phyloP scores from a whole-genome alignment of 768 basidiomycete genomes.

The Russula olivacea region DNA sequence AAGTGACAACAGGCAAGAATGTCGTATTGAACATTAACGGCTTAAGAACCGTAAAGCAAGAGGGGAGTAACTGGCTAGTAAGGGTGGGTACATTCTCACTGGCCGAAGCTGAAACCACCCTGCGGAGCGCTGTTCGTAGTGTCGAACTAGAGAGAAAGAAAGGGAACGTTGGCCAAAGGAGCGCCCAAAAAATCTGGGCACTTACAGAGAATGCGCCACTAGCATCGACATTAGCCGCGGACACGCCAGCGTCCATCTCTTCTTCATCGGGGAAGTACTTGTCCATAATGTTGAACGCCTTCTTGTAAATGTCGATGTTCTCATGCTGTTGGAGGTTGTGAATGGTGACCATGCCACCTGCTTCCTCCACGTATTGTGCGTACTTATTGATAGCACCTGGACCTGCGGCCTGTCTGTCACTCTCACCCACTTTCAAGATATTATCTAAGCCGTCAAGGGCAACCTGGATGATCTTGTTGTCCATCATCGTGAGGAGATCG shows the following conservation, averaged over 20 bases:
- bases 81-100: constrained; percentile 36
- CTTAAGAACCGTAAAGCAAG: constrained; percentile 9
- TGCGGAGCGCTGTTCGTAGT: constrained; percentile 75
- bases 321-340: constrained; percentile 99
- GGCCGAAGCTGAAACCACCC: constrained; percentile 94
- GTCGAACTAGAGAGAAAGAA: constrained; percentile 54
- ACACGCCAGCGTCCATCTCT: constrained; percentile 78
- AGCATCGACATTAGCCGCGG: constrained; percentile 67
- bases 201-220: constrained; percentile 70
- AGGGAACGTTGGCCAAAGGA: neutral
- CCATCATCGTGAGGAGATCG: constrained; percentile 95
- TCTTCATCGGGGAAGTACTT: constrained; percentile 99
- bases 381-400: constrained; percentile 88
- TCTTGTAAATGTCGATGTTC: constrained; percentile 99
- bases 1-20: constrained; percentile 21
- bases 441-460: constrained; percentile 98
- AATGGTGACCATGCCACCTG: constrained; percentile 97
- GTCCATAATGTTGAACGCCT: constrained; percentile 97
- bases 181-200: constrained; percentile 18
- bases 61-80: neutral
- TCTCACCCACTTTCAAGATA: constrained; percentile 95
- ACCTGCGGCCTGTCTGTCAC: constrained; percentile 79
- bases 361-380: constrained; percentile 93
- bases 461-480: constrained; percentile 99
- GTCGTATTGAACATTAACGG: constrained; percentile 17